Evolutionary conservation across 371 early-diverging fungal genomes (phyloP).

Genomic region (Mucor circinelloides): DNA sequence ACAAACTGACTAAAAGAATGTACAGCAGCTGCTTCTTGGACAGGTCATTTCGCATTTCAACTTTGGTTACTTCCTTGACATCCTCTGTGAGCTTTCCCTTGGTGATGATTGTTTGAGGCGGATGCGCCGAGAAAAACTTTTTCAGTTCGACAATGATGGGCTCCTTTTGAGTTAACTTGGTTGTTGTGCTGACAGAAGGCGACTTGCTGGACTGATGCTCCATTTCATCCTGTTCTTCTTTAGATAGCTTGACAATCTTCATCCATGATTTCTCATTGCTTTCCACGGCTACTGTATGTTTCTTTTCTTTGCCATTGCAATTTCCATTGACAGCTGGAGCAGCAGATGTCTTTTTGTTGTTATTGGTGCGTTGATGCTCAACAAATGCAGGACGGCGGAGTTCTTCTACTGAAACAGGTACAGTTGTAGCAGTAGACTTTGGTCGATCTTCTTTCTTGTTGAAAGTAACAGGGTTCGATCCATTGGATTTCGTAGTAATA

Average conservation of each 20-base stretch:
- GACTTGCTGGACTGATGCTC: constrained; percentile 24
- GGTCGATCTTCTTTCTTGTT: not conserved
- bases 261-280: constrained; percentile 63
- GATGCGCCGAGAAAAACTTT: constrained; percentile 43
- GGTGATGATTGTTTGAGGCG: constrained; percentile 3
- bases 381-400: constrained; percentile 15
- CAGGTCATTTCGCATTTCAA: constrained; percentile 78
- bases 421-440: not conserved
- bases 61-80: constrained; percentile 73
- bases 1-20: constrained; percentile 60
- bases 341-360: not conserved
- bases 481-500: not conserved
- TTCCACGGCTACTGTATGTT: not conserved
- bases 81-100: constrained; percentile 52
- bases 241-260: constrained; percentile 65
- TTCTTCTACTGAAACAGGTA: constrained; percentile 10
- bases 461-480: not conserved
- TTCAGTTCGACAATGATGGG: constrained; percentile 50
- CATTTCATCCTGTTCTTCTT: constrained; percentile 63
- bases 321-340: not conserved
- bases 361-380: constrained; percentile 13
- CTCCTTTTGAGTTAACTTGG: constrained; percentile 45
- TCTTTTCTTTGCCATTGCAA: constrained; percentile 1
- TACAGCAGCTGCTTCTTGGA: constrained; percentile 67
- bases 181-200: constrained; percentile 14